Evolutionary conservation across 345 rosid genomes (phyloP).

Genomic region (Physaria fendleri): DNA sequence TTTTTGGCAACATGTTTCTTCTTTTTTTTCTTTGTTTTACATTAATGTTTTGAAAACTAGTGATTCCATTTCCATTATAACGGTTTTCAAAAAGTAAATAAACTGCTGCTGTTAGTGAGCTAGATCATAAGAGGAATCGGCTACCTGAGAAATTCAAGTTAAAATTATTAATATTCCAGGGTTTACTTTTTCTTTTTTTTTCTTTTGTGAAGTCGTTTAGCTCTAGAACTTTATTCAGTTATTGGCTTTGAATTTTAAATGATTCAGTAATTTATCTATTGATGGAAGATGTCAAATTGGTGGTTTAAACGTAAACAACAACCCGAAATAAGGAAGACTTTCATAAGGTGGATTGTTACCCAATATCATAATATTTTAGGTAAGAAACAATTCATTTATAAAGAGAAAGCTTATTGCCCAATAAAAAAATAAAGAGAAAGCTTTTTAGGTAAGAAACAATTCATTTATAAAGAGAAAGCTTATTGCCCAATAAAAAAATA

Average conservation of each 20-base stretch:
- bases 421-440: no score
- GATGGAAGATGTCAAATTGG: not conserved
- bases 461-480: not conserved
- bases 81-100: not conserved
- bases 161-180: not conserved
- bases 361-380: not conserved
- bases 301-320: not conserved
- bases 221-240: not conserved
- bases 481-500: no score
- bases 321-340: not conserved
- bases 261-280: not conserved
- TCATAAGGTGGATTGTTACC: not conserved
- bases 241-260: not conserved
- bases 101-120: no score
- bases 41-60: not conserved
- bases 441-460: not conserved
- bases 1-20: not conserved
- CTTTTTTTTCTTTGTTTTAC: constrained; percentile 1
- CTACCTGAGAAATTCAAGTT: not conserved
- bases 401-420: not conserved
- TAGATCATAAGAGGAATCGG: not conserved
- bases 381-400: not conserved
- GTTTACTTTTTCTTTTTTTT: not conserved
- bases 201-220: not conserved
- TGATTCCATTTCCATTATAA: not conserved